These are phyloP conservation scores for Globisporangium sylvaticum DNA, from an alignment of 352 stramenopile genomes.

Conservation along the genomic window DNA sequence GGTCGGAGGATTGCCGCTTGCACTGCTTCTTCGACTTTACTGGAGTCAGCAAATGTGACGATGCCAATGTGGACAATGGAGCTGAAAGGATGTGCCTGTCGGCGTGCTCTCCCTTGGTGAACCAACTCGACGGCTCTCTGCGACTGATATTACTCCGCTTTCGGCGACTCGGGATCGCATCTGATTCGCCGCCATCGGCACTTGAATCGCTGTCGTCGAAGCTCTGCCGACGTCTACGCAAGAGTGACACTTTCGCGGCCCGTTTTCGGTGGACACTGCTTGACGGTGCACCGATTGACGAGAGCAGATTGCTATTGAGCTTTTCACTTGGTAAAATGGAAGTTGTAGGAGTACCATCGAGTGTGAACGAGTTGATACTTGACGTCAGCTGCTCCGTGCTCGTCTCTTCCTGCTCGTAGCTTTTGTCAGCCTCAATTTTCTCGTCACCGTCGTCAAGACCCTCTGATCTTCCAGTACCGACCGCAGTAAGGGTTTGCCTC, in stretches of 20 bases:
- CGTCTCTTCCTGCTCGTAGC: conserved; percentile 28
- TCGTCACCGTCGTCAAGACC: neutral
- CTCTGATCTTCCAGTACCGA: neutral
- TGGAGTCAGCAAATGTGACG: conserved; percentile 15
- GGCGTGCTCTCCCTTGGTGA: conserved; percentile 12
- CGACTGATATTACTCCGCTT: conserved; percentile 65
- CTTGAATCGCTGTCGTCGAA: conserved; percentile 63
- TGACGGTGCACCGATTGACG: neutral
- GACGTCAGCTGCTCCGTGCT: conserved; percentile 50
- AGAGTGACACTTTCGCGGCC: conserved; percentile 13
- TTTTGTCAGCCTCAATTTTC: conserved; percentile 15
- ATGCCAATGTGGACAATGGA: neutral
- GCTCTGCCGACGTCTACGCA: conserved; percentile 47
- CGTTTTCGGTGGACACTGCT: neutral
- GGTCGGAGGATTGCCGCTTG: conserved; percentile 48
- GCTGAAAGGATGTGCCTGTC: neutral
- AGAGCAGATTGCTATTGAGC: conserved; percentile 3
- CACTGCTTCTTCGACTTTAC: conserved; percentile 37
- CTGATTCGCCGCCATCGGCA: conserved; percentile 41
- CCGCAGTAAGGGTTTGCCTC: neutral
- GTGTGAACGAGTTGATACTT: conserved; percentile 42
- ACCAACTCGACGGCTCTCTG: conserved; percentile 3
- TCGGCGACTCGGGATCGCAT: conserved; percentile 40
- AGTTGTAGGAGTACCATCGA: conserved; percentile 14
- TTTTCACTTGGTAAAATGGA: neutral